A percentile compares a stretch with the other conserved stretches of the same genome.
These are phyloP conservation scores for Penium margaritaceum DNA, from an alignment of 139 green algal genomes.

Conservation along the genomic window DNA sequence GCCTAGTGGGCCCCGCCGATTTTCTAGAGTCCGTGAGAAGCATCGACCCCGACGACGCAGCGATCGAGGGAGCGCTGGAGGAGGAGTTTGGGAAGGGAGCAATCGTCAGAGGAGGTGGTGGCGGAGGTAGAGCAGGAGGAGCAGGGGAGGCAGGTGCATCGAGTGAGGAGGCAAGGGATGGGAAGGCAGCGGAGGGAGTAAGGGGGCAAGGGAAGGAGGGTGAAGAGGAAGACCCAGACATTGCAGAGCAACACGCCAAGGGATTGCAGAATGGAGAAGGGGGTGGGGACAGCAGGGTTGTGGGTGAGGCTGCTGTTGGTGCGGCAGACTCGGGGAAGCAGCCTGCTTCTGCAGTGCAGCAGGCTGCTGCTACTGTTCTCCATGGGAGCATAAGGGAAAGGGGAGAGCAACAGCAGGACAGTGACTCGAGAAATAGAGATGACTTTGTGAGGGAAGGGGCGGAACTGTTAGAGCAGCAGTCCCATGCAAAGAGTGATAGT, in stretches of 20 bases:
- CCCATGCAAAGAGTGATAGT: too few species aligned
- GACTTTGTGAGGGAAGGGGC: slow-evolving; percentile 22
- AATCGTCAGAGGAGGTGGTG: not conserved
- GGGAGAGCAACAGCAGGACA: too few species aligned
- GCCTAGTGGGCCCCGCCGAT: not conserved
- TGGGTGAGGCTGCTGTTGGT: not conserved
- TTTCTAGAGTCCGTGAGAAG: slow-evolving; percentile 4
- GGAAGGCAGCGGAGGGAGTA: not conserved
- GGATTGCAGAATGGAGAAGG: not conserved
- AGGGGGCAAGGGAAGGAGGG: not conserved
- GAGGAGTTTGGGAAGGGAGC: not conserved
- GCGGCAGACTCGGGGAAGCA: not conserved
- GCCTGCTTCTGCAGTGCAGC: too few species aligned
- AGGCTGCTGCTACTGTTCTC: too few species aligned
- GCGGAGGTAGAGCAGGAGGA: not conserved
- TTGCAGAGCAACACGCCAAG: slow-evolving; percentile 9
- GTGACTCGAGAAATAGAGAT: slow-evolving; percentile 20
- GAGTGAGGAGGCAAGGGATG: not conserved
- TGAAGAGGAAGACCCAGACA: slow-evolving; percentile 13
- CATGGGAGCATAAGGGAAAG: too few species aligned
- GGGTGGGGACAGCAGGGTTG: not conserved
- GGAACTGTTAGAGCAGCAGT: too few species aligned
- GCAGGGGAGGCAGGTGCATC: not conserved
- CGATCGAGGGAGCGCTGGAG: slow-evolving; percentile 3
- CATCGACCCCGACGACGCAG: slow-evolving; percentile 17